Percentiles rank a stretch among this genome's conserved stretches.
Evolutionary conservation across 371 early-diverging fungal species (phyloP).

Genomic region (Mortierella sp.): DNA sequence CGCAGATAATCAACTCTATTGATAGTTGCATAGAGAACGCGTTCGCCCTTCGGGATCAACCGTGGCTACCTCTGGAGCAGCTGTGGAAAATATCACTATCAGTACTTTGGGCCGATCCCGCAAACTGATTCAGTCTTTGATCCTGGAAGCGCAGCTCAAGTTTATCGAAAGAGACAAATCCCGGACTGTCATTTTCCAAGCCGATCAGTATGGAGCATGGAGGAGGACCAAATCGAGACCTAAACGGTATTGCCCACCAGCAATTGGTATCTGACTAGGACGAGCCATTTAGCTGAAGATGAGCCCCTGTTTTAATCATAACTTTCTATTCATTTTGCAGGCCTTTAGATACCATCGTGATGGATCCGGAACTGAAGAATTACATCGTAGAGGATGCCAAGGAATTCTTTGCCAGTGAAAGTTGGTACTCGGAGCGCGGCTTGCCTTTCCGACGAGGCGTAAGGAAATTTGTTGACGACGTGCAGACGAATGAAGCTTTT

Average conservation of each 20-base stretch:
- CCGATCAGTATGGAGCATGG: constrained; percentile 80
- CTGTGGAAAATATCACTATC: constrained; percentile 69
- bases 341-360: constrained; percentile 74
- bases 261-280: neutral
- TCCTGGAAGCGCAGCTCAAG: constrained; percentile 66
- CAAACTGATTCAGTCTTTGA: constrained; percentile 62
- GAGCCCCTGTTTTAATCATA: neutral
- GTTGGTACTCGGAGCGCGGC: constrained; percentile 91
- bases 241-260: constrained; percentile 36
- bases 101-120: constrained; percentile 73
- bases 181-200: constrained; percentile 77
- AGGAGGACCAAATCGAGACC: constrained; percentile 52
- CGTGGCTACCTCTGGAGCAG: constrained; percentile 53
- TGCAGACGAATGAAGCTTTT: neutral
- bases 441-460: constrained; percentile 94
- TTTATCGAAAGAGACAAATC: constrained; percentile 71
- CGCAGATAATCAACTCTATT: neutral
- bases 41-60: constrained; percentile 56
- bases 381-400: constrained; percentile 81
- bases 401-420: constrained; percentile 81
- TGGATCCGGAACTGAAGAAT: constrained; percentile 70
- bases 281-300: neutral
- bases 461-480: constrained; percentile 4
- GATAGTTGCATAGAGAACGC: constrained; percentile 57
- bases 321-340: constrained; percentile 30